phyloP scores from a whole-genome alignment of 2,329 filamentous ascomycete genomes.

The Xylariaceae sp. region DNA sequence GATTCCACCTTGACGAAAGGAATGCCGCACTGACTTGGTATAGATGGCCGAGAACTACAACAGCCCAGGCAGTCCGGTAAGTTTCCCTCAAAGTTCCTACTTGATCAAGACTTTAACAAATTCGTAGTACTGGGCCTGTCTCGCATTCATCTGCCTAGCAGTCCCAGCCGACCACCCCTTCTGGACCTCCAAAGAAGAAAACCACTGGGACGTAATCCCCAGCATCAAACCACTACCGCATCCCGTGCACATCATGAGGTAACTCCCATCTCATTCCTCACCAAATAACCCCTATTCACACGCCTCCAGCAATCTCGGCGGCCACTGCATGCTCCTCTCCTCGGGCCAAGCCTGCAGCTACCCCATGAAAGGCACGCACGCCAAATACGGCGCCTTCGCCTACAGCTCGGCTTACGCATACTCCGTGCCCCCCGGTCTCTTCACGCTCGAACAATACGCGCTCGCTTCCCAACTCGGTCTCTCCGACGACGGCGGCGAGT shows the following conservation, averaged over 20 bases:
- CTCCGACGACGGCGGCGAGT: conserved; percentile 71
- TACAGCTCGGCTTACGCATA: conserved; percentile 69
- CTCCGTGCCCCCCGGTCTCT: conserved; percentile 69
- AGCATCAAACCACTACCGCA: conserved; percentile 57
- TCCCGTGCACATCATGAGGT: conserved; percentile 66
- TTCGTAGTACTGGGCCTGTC: conserved; percentile 69
- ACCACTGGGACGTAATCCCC: conserved; percentile 51
- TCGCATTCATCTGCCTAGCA: conserved; percentile 69
- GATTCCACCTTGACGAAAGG: background rate
- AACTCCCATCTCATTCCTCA: conserved; percentile 1
- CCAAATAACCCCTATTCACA: background rate
- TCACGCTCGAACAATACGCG: conserved; percentile 71
- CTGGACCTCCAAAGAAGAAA: conserved; percentile 65
- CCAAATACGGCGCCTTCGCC: conserved; percentile 75
- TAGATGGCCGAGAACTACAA: conserved; percentile 79
- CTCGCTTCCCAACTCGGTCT: conserved; percentile 70
- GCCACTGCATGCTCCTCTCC: conserved; percentile 69
- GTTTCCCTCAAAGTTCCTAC: conserved; percentile 15
- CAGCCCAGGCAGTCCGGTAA: conserved; percentile 60
- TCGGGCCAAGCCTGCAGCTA: conserved; percentile 79
- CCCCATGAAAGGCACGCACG: conserved; percentile 73
- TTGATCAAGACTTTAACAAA: background rate
- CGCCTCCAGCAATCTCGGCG: conserved; percentile 55
- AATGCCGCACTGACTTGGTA: conserved; percentile 10
- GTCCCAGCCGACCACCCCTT: conserved; percentile 66